These are phyloP conservation scores for Aspergillus fructus DNA, from an alignment of 2,329 filamentous ascomycete species.

Conservation along the genomic window DNA sequence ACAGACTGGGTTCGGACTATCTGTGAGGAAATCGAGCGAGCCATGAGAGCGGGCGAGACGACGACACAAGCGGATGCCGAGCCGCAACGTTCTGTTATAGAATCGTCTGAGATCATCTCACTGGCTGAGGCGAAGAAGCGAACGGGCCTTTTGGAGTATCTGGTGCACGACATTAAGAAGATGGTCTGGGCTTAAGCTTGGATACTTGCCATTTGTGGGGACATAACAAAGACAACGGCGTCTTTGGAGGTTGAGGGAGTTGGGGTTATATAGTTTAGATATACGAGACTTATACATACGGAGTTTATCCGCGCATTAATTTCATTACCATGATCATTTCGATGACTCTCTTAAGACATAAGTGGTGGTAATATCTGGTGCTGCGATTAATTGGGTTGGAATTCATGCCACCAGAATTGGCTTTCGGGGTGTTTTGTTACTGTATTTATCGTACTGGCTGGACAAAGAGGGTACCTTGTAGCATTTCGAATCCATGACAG, in stretches of 20 bases:
- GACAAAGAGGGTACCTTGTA: neutral
- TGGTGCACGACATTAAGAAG: constrained; percentile 90
- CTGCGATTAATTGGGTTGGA: no score
- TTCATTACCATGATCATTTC: neutral
- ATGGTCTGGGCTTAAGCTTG: constrained; percentile 70
- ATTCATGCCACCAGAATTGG: neutral
- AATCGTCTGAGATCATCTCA: constrained; percentile 73
- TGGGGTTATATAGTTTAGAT: no score
- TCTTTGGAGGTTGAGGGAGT: neutral
- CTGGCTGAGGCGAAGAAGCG: constrained; percentile 81
- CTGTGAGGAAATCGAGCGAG: constrained; percentile 72
- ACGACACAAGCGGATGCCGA: constrained; percentile 32
- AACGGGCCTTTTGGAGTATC: constrained; percentile 80
- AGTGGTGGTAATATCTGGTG: neutral
- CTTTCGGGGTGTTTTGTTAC: neutral
- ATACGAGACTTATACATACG: neutral
- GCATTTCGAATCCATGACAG: neutral
- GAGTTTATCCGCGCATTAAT: neutral
- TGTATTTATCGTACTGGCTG: neutral
- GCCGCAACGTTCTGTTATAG: constrained; percentile 38
- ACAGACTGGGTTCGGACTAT: constrained; percentile 61
- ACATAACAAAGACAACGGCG: neutral
- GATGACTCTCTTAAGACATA: neutral
- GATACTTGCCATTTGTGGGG: neutral
- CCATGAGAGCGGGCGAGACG: constrained; percentile 54